phyloP scores from a whole-genome alignment of 192 early-diverging fungal species.

The Coemansia sp. region DNA sequence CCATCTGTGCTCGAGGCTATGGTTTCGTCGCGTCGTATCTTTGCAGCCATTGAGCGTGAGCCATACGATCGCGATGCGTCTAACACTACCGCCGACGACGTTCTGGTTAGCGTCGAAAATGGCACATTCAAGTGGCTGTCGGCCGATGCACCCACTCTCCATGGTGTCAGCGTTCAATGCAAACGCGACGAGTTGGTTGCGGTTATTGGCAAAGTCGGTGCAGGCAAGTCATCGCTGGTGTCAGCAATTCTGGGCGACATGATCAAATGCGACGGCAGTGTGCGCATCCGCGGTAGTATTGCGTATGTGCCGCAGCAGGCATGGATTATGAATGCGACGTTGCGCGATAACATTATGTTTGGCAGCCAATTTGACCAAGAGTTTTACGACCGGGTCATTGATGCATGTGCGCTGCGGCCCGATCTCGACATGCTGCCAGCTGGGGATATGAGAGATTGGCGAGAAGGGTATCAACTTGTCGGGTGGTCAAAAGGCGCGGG shows the following conservation, averaged over 20 bases:
- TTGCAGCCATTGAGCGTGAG: conserved; percentile 25
- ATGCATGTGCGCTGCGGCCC: conserved; percentile 57
- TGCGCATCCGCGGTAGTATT: conserved; percentile 35
- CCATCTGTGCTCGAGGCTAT: conserved; percentile 40
- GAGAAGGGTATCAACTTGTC: conserved; percentile 65
- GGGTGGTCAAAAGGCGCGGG: conserved; percentile 65
- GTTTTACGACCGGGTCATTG: conserved; percentile 58
- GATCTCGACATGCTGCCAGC: conserved; percentile 61
- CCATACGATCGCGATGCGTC: conserved; percentile 43
- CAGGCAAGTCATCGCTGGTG: conserved; percentile 65
- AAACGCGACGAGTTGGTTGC: conserved; percentile 57
- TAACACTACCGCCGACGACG: conserved; percentile 15
- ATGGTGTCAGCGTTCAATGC: conserved; percentile 46
- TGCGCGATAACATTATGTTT: conserved; percentile 70
- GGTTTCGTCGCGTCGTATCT: conserved; percentile 41
- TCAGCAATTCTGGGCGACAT: conserved; percentile 65
- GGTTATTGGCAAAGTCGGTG: conserved; percentile 63
- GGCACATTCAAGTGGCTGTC: conserved; percentile 60
- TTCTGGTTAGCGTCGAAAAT: conserved; percentile 27
- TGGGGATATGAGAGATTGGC: conserved; percentile 62
- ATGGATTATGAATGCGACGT: conserved; percentile 68
- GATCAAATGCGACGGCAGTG: conserved; percentile 43
- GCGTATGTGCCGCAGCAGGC: conserved; percentile 65
- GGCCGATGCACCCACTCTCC: conserved; percentile 32
- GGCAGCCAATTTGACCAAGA: conserved; percentile 57